Conservation (phyloP, 129 eudicot genomes). For the Glebionis coronaria region DNA sequence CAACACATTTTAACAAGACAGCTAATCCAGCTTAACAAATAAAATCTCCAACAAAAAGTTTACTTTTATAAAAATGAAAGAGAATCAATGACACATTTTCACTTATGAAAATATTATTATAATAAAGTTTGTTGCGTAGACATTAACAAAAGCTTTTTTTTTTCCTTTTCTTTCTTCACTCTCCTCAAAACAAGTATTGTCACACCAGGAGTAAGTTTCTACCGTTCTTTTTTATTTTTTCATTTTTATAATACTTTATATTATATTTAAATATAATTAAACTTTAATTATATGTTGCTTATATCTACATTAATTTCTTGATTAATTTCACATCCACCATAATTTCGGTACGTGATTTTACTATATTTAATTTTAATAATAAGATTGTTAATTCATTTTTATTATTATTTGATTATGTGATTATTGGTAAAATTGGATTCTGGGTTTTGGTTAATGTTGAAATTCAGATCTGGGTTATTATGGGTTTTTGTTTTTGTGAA, state of each 20-base stretch:
- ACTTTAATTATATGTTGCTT: not conserved
- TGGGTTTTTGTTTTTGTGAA: conserved; percentile 10
- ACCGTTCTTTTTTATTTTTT: not conserved
- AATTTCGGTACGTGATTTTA: conserved; percentile 18
- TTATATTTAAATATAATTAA: not conserved
- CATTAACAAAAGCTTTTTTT: conserved; percentile 8
- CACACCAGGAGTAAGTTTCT: conserved; percentile 11
- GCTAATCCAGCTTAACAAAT: not conserved
- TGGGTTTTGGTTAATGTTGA: conserved; percentile 10
- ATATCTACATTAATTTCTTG: not conserved
- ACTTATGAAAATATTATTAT: not conserved
- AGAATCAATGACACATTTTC: conserved; percentile 12
- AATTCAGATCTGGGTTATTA: conserved; percentile 22
- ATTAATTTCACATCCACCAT: conserved; percentile 3
- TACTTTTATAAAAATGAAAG: conserved; percentile 16
- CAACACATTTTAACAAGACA: too few relatives aligned
- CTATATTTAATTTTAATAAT: not conserved
- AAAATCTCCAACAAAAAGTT: not conserved
- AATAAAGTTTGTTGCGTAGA: conserved; percentile 15
- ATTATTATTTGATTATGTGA: not conserved
- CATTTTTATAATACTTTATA: not conserved
- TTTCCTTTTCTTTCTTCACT: conserved; percentile 10
- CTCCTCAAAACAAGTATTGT: conserved; percentile 21
- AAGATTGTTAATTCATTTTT: conserved; percentile 2
- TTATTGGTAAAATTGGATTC: not conserved